Evolutionary conservation across 148 eudicot genomes (phyloP), one percentile per base, ranked within the genome.

Genomic region (Vaccinium vitisidaea): DNA sequence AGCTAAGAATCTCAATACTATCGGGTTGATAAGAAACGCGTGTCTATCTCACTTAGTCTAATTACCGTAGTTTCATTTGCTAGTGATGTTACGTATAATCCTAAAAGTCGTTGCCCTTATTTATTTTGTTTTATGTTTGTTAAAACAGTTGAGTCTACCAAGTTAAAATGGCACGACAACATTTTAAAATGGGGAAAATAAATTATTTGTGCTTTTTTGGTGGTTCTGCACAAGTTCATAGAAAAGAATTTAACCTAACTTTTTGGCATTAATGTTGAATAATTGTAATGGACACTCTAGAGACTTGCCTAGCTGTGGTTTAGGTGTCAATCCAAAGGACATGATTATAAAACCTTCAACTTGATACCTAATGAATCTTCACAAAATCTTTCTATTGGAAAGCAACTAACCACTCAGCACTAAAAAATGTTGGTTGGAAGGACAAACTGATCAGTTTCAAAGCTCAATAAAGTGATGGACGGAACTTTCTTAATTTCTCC

Each of bases 381-480:
- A 12, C 39, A 25, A 69, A 69, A 69, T 69, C 39, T 69, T 69
- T 30, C 74, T 12, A 69, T 69, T 69, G 74, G 74, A 27, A 69
- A 69, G 74, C 74, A 69, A 69, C 74, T 27, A 69, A 69, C 74
- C 39, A 69, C 74, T 69, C 9, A n/a, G 16, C 74, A 69, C 74
- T 69, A 69, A 69, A 69, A 69, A 27, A 12, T 6, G 39, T 25
- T 67, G 36, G 36, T 25, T 25, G 1, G 8, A 59, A 59, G 65
- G 25, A 63, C 23, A 65, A 65, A 65, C 23, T 65, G 30, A n/a
- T 30, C 1, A 65, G 71, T 65, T 61, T 65, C 32, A 65, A 23
- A 65, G 70, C 70, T 25, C 32, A 23, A 23, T 65, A 65, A 65
- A 65, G 70, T 65, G 70, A 23, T 23, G 70, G 30, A 32, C 1